Conservation (phyloP, 164 flowering plant genomes). For the Akebia trifoliata region DNA sequence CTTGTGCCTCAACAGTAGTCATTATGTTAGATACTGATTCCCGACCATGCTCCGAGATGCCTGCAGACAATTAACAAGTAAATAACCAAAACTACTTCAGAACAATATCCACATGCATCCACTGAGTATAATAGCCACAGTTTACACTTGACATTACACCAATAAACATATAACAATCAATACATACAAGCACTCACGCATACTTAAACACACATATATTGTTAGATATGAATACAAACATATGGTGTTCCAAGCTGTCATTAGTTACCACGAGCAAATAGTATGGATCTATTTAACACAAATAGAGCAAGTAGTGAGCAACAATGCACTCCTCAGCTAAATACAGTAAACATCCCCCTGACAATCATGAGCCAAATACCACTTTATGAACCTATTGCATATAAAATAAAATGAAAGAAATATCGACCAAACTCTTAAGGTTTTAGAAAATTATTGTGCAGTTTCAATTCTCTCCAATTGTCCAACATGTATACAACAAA, state of each 20-base stretch:
- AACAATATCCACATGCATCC: background rate
- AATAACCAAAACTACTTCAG: background rate
- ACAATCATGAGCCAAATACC: no score
- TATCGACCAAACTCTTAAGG: no score
- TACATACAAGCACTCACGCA: no score
- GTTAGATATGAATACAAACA: background rate
- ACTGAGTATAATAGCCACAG: background rate
- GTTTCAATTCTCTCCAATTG: no score
- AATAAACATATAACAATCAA: background rate
- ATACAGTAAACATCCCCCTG: no score
- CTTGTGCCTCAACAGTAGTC: slow-evolving; percentile 40
- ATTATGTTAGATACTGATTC: slow-evolving; percentile 46
- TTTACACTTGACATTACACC: background rate
- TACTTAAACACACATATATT: background rate
- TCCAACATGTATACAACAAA: background rate
- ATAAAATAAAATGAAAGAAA: no score
- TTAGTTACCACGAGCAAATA: no score
- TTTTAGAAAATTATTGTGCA: no score
- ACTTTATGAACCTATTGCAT: no score
- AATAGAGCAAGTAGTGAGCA: no score
- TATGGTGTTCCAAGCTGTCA: background rate
- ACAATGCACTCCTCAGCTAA: no score
- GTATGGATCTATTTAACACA: no score
- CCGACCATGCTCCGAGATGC: slow-evolving; percentile 46
- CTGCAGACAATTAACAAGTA: slow-evolving; percentile 28